These are phyloP conservation scores for Dalbergia oliveri DNA, from an alignment of 306 rosid species.

Conservation along the genomic window DNA sequence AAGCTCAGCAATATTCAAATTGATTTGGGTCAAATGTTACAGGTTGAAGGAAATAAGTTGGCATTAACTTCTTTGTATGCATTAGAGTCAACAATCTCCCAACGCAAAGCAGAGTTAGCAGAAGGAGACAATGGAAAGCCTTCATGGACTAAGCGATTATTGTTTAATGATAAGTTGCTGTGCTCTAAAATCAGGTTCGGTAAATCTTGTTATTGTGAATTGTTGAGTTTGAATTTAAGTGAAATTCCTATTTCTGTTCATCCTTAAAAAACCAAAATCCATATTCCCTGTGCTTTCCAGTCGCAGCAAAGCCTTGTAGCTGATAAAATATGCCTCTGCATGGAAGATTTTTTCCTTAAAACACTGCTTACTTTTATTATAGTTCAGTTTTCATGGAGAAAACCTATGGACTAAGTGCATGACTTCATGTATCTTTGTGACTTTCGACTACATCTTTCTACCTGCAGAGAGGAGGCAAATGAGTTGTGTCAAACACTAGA, in stretches of 20 bases:
- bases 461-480: constrained; percentile 79
- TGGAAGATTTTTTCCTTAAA: not conserved
- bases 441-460: constrained; percentile 18
- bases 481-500: constrained; percentile 85
- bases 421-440: not conserved
- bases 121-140: constrained; percentile 60
- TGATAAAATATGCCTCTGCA: not conserved
- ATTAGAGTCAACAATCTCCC: constrained; percentile 72
- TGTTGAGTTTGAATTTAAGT: constrained; percentile 27
- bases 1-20: constrained; percentile 16
- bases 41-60: constrained; percentile 63
- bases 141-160: constrained; percentile 82
- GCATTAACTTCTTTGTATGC: constrained; percentile 75
- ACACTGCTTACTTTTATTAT: not conserved
- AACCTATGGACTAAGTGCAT: not conserved
- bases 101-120: constrained; percentile 72
- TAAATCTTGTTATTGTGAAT: constrained; percentile 6
- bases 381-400: constrained; percentile 26
- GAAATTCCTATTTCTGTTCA: not conserved
- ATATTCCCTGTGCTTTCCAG: not conserved
- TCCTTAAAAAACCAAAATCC: not conserved
- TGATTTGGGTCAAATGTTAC: constrained; percentile 46
- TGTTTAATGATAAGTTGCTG: constrained; percentile 64
- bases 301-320: constrained; percentile 15
- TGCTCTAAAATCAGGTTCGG: constrained; percentile 86